A percentile compares a stretch with the other conserved stretches of the same genome.
Evolutionary conservation across 164 flowering plant genomes (phyloP).

Genomic region (Vitis labrusca): DNA sequence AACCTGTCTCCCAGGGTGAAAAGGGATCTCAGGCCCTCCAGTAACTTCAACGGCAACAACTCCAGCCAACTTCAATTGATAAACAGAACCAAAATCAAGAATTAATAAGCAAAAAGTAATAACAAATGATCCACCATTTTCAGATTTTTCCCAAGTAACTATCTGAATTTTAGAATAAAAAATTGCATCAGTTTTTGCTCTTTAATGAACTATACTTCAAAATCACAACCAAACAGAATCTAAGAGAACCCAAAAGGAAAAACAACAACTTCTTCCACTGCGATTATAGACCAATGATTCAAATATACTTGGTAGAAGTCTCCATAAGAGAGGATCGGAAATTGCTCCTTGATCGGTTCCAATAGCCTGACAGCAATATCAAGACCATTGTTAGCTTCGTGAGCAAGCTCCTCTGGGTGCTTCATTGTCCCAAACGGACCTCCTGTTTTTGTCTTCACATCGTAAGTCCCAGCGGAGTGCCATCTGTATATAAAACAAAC

Average conservation of each 20-base stretch:
- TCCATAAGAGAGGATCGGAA: conserved; percentile 67
- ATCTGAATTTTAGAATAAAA: no score
- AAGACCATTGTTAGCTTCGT: conserved; percentile 79
- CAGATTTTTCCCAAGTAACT: no score
- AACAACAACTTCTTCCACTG: background rate
- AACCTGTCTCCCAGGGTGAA: conserved; percentile 89
- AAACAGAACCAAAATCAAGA: background rate
- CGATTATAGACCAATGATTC: background rate
- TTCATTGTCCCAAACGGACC: conserved; percentile 94
- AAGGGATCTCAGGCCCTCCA: conserved; percentile 91
- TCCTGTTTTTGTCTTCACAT: conserved; percentile 73
- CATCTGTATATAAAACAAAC: conserved; percentile 42
- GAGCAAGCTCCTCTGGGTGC: conserved; percentile 58
- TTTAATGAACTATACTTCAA: no score
- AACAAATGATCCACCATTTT: background rate
- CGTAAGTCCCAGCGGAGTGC: conserved; percentile 94
- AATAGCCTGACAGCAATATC: conserved; percentile 78
- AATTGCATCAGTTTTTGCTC: no score
- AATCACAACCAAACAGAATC: background rate
- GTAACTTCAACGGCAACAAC: conserved; percentile 88
- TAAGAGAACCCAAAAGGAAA: background rate
- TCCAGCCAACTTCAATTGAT: conserved; percentile 68
- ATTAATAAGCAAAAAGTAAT: background rate
- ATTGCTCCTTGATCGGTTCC: conserved; percentile 73
- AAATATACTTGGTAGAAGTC: conserved; percentile 77